Evolutionary conservation across 495 filamentous ascomycete species (phyloP), one percentile per base, ranked within the genome.

Genomic region (Hypoxylon intermedium): DNA sequence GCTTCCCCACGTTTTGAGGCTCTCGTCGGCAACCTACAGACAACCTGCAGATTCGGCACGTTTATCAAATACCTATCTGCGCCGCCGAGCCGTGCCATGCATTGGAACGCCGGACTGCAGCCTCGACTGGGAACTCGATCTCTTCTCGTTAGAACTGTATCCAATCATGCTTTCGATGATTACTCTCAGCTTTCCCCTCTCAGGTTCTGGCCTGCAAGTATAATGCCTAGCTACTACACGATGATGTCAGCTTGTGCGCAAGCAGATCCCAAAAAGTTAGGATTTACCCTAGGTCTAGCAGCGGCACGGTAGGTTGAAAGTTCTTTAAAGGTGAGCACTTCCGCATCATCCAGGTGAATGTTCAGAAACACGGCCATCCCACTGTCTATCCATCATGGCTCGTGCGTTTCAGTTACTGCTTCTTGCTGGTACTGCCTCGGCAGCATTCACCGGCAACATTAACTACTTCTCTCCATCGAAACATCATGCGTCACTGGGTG

Each of bases 381-480:
- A 41, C 37, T 15, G 2, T 13, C 20, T 36, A 34, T 36, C 19
- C 46, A 60, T 34, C 50, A 65, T 65, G 62, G 62, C 51, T 56
- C 28, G 52, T 59, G 16, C 26, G 12, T 38, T 65, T 41, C 36
- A 12, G 9, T 43, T 28, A 13, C 38, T 69, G 5, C 37, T 28
- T 9, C 46, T 72, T 2, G 43, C 19, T 6, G 13, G 67, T 19
- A 24, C 23, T 9, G 54, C 64, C 11, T 60, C 60, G 40, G 72
- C 71, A 4, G 65, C 63, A 37, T 75, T 72, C 54, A 63, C 60
- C n/a, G 63, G 65, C 26, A 88, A 87, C 67, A 55, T 87, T 44
- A 87, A 86, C 64, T 86, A 85, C 65, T 74, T 74, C 46, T 82
- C 76, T 56, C 85, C 85, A 5, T 87, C 85, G 3, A 77, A 76